Evolutionary conservation across 2,329 filamentous ascomycete genomes (phyloP), one percentile per base, ranked within the genome.

Genomic region (Truncatella angustata): DNA sequence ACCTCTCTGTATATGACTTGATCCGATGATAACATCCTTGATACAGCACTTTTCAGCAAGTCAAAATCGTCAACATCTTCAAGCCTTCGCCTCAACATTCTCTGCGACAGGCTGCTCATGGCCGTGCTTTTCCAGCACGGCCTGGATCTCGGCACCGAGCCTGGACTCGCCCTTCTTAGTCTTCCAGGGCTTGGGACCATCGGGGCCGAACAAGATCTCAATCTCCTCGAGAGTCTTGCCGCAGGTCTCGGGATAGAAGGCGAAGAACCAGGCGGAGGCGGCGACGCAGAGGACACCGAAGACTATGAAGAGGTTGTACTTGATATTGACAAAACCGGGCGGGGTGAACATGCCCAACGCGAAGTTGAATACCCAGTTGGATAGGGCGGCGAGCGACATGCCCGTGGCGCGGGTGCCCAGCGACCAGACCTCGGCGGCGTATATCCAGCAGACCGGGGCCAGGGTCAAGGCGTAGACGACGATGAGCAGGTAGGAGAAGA

Each of bases 401-500:
- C 81, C 82, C 2, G 74, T 79, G 3, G 81, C 82, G 30, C 83
- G 77, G 0, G 80, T 82, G 54, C 81, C 79, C 2, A 85, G 72
- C 0, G 80, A 82, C 78, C 80, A 86, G 2, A 85, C 79, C 65
- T 88, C 85, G 14, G 82, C 80, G 0, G 81, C 79, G 58, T 88
- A 87, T 40, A 86, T 77, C 84, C 84, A 87, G 50, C 78, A 81
- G 3, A 85, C 79, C 1, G 83, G 82, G 0, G 82, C 84, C 16
- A 84, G 74, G 0, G 82, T 86, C n/a, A 85, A 70, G 1, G 81
- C 79, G 62, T 87, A 87, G 56, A 84, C 73, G 58, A 85, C 75
- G 60, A 86, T 81, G 53, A 87, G 75, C 14, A 87, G 73, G 63
- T 86, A 87, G 46, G 78, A 82, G 60, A 86, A 86, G 18, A 81